Base-by-base conservation (phyloP, 208 protist species). In the Leishmania tarentolae region DNA sequence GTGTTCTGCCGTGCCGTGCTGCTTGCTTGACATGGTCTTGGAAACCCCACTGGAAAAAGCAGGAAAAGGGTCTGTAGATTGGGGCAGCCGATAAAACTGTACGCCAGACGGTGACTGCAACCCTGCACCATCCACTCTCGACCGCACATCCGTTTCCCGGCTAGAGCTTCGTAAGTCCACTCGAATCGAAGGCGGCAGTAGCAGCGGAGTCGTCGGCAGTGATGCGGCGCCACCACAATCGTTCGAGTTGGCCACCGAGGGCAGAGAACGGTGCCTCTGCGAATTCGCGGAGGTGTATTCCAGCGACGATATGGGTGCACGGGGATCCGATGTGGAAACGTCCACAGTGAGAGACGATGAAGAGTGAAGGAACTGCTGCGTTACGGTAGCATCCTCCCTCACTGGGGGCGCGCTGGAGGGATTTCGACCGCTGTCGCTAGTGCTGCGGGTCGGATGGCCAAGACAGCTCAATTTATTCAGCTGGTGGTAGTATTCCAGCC, bases 381-480 rank as follows among this genome's bases (percentile, higher is more conserved):
- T 53, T 7, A 37, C 50, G 17, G 70, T 70, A 9, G 53, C 76
- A 44, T 80, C 76, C 46, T 53, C 35, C n/a, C 37, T 56, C 7
- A 57, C 24, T 0, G 66, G 42, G 9, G 68, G 78, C 6, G 70
- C 50, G 28, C 44, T 74, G 42, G 80, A 44, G 47, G 35, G 65
- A 50, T 63, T 53, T 42, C 47, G 24, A 35, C 57, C 69, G 53
- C 46, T 21, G 56, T 57, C 59, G 57, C 59, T 63, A 19, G 63
- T 24, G 53, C 63, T 75, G 52, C 40, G 24, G 59, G 50, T 44
- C 42, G 15, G 46, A 21, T 56, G 37, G 37, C 44, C n/a, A 15
- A 85, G 35, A 24, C 52, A n/a, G 40, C 77, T 85, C 40, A 85
- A 78, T 28, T 70, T 81, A 57, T 88, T 88, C 37, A 85, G 81